phyloP scores from a whole-genome alignment of 495 filamentous ascomycete genomes.

The Penicillium salamii region DNA sequence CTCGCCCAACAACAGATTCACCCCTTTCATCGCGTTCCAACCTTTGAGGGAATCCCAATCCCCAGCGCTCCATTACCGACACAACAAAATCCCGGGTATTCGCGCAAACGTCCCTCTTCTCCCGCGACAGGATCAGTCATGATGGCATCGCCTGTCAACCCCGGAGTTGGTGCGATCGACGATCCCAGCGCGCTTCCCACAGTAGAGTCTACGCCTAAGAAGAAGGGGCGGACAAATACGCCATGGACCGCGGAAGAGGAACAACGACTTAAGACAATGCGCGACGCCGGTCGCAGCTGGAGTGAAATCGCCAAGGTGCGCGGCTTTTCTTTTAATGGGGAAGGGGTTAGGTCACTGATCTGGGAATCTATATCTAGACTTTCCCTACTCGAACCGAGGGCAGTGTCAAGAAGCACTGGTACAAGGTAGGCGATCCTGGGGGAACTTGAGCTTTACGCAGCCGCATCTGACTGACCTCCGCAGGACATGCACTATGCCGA shows the following conservation, averaged over 20 bases:
- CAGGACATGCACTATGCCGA: conserved; percentile 99
- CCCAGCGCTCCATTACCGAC: conserved; percentile 32
- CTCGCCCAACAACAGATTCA: conserved; percentile 44
- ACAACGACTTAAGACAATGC: conserved; percentile 85
- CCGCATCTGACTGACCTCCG: conserved; percentile 23
- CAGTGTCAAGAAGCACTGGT: conserved; percentile 99
- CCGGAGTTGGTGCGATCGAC: conserved; percentile 27
- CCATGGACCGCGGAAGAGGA: conserved; percentile 97
- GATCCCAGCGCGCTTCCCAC: conserved; percentile 30
- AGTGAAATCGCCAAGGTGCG: conserved; percentile 93
- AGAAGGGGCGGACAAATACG: conserved; percentile 94
- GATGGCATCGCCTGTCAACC: conserved; percentile 29
- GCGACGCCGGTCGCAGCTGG: conserved; percentile 91
- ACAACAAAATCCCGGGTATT: conserved; percentile 26
- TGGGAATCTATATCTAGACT: conserved; percentile 52
- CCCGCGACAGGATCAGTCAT: conserved; percentile 34
- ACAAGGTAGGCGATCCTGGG: conserved; percentile 64
- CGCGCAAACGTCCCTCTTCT: conserved; percentile 47
- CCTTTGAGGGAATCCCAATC: conserved; percentile 43
- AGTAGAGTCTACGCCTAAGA: conserved; percentile 59
- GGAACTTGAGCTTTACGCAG: neutral
- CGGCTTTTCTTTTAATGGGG: neutral
- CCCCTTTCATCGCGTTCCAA: conserved; percentile 37
- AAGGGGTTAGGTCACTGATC: conserved; percentile 6
- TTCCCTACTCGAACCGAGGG: conserved; percentile 94